These are phyloP conservation scores for Starmerella sirachaensis DNA, from an alignment of 805 yeast species.

Conservation along the genomic window DNA sequence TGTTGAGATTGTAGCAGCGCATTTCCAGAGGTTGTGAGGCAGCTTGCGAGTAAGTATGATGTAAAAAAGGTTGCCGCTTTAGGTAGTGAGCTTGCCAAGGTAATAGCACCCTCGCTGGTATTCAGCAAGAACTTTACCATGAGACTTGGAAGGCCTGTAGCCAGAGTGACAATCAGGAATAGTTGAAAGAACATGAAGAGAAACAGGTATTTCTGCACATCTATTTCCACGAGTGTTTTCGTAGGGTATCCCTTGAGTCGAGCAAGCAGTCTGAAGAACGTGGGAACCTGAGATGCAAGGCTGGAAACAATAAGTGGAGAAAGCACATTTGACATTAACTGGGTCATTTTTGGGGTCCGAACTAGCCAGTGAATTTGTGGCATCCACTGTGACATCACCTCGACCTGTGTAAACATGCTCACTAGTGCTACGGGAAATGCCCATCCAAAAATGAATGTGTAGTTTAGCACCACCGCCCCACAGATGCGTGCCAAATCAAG, in stretches of 20 bases:
- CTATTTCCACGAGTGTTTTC: conserved; percentile 52
- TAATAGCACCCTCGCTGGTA: conserved; percentile 31
- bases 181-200: conserved; percentile 69
- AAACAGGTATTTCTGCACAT: conserved; percentile 67
- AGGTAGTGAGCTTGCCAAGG: conserved; percentile 69
- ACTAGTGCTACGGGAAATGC: conserved; percentile 75
- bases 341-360: conserved; percentile 42
- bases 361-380: conserved; percentile 51
- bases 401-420: conserved; percentile 63
- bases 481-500: conserved; percentile 30
- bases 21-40: conserved; percentile 63
- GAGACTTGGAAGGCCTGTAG: conserved; percentile 61
- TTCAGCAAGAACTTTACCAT: conserved; percentile 18
- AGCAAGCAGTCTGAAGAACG: conserved; percentile 43
- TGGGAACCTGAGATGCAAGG: conserved; percentile 52
- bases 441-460: conserved; percentile 51
- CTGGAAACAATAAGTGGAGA: conserved; percentile 57
- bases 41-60: conserved; percentile 62
- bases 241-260: conserved; percentile 48
- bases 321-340: conserved; percentile 46
- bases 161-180: conserved; percentile 71
- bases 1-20: conserved; percentile 50
- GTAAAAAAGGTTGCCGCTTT: conserved; percentile 78
- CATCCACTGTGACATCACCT: conserved; percentile 46
- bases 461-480: conserved; percentile 36